Base-by-base conservation (phyloP, 805 yeast genomes). In the Lipomyces starkeyi region DNA sequence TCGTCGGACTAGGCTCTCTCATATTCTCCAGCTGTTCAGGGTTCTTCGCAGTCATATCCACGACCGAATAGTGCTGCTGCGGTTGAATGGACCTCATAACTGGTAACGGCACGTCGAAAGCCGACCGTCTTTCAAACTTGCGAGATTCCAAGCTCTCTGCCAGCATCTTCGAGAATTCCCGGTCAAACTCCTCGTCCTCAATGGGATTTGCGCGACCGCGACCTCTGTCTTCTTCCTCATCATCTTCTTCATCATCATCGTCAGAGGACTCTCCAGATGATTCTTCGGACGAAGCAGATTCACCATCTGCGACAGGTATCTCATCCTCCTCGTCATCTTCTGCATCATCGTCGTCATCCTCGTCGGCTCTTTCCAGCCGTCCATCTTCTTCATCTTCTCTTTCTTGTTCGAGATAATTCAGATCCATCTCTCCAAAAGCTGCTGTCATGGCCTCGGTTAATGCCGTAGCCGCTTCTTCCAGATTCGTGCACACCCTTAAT, bases 391-490 rank as follows among this genome's bases (percentile, higher is more conserved):
- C 62, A 20, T 65, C 67, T 8, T 27, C 70, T 53, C 49, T 34
- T 8, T 61, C 64, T 8, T 52, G 35, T 20, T 37, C 55, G 11
- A 11, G 43, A 11, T 61, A 25, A 29, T 17, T 34, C 43, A 61
- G 22, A 3, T 56, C 67, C 53, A 63, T 22, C 17, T 57, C 64
- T 2, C 72, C 72, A 37, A 66, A 71, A 5, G 62, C 58, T 2
- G 17, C 27, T 13, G 69, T 52, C 62, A 64, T 54, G 8, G 63
- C 64, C n/a, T 67, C 68, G 17, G 37, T 74, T 59, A 89, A 76
- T 14, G 74, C 77, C 1, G 71, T 65, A 8, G 84, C 78, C 6
- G 89, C 84, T 49, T 84, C 87, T 53, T 76, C 78, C 47, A 84
- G 71, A 54, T 73, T 80, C 0, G 61, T 70, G 9, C 83, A 78